Base-by-base conservation (phyloP, 768 basidiomycete species). In the Tylopilus sp. region DNA sequence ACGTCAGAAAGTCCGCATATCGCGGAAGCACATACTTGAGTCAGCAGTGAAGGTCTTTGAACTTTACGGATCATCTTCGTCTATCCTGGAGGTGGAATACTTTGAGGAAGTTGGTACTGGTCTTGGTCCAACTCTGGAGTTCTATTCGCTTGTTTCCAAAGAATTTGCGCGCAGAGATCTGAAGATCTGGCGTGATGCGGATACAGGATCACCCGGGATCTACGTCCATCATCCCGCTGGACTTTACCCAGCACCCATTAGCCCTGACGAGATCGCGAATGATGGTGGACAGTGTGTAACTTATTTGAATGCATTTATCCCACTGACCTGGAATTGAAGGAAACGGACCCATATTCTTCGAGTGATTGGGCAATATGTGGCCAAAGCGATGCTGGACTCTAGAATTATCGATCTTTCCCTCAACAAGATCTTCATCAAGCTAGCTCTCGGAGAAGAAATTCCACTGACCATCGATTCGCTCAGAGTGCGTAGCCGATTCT, bases 61-160 rank as follows among this genome's bases (percentile, higher is more conserved):
- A 65, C 81, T 98, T 44, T 99, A 98, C 60, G 97, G 97, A 1
- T 91, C 91, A 0, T 93, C 91, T 2, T 90, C 88, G 4, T 93
- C 93, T 0, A 83, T 98, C 20, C 79, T 99, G 38, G 97, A 99
- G 67, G 93, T 98, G 45, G 95, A 99, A 72, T 98, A 98, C 73
- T 98, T 98, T 63, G 93, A 97, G 64, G 97, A 99, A 75, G 95
- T 98, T 43, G 97, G 97, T 18, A 98, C 95, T 8, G 97, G 97
- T 18, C 75, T 99, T 11, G 97, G 97, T 3, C 97, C 97, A 7
- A 98, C 97, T 22, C 78, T 98, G 21, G 97, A 99, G 72, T 99
- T 99, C 72, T 99, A 98, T 69, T 90, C 95, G n/a, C 72, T 98
- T 44, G 97, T 94, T 8, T 95, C 91, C 39, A 89, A 86, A 61